Evolutionary conservation across 768 basidiomycete species (phyloP).

Genomic region (Termitomyces bulborhizus): DNA sequence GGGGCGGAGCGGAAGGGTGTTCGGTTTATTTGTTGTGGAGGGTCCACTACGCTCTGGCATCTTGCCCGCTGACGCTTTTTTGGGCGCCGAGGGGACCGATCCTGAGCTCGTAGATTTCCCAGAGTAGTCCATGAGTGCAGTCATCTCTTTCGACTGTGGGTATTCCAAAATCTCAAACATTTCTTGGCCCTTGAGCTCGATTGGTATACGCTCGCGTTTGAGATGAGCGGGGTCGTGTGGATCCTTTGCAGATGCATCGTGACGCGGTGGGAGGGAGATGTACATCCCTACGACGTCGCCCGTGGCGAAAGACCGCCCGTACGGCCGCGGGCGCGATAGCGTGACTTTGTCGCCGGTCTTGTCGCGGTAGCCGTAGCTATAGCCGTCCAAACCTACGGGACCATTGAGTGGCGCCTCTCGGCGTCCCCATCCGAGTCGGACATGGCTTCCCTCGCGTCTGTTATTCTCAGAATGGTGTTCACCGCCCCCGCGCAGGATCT

Average conservation of each 20-base stretch:
- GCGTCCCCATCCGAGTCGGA: constrained; percentile 87
- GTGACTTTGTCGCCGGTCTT: constrained; percentile 89
- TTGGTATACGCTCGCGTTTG: constrained; percentile 85
- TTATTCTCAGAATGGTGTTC: constrained; percentile 44
- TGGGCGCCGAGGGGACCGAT: constrained; percentile 52
- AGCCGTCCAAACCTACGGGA: constrained; percentile 90
- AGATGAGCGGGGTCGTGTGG: constrained; percentile 76
- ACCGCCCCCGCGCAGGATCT: constrained; percentile 69
- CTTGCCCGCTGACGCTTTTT: constrained; percentile 67
- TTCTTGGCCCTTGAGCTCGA: constrained; percentile 94
- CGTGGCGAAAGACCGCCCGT: constrained; percentile 65
- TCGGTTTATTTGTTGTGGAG: constrained; percentile 26
- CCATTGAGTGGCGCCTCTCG: constrained; percentile 92
- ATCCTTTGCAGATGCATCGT: constrained; percentile 54
- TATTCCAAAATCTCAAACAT: constrained; percentile 96
- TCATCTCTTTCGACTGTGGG: constrained; percentile 87
- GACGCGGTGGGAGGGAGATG: constrained; percentile 74
- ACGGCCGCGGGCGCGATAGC: constrained; percentile 72
- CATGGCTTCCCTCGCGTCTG: constrained; percentile 66
- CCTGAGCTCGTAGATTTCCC: constrained; percentile 50
- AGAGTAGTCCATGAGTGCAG: constrained; percentile 73
- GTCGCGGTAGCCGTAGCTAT: constrained; percentile 89
- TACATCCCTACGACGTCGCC: constrained; percentile 94
- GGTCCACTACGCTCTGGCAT: constrained; percentile 53
- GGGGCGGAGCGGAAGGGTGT: constrained; percentile 45